phyloP scores from a whole-genome alignment of 306 rosid genomes.

The Medicago ruthenica region DNA sequence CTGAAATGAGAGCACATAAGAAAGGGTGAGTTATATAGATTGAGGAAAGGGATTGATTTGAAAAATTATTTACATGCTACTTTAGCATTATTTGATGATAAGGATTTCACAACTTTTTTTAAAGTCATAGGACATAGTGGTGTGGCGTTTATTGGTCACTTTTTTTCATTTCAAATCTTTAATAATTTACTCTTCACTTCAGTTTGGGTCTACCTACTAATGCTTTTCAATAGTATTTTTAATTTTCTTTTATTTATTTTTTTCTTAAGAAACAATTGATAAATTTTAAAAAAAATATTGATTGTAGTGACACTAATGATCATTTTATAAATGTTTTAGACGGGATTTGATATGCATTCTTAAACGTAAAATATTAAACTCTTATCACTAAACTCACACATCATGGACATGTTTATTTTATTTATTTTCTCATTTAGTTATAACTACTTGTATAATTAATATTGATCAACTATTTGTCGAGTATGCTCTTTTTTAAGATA shows the following conservation, averaged over 20 bases:
- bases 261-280: too few species aligned
- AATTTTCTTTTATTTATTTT: too few species aligned
- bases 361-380: too few species aligned
- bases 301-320: too few species aligned
- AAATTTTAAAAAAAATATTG: too few species aligned
- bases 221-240: slow-evolving; percentile 7
- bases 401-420: background rate
- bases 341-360: too few species aligned
- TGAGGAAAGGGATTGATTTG: slow-evolving; percentile 42
- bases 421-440: background rate
- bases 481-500: slow-evolving; percentile 30
- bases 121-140: slow-evolving; percentile 52
- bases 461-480: slow-evolving; percentile 6
- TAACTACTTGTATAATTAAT: slow-evolving; percentile 20
- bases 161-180: slow-evolving; percentile 43
- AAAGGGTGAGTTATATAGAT: slow-evolving; percentile 42
- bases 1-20: slow-evolving; percentile 40
- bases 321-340: too few species aligned
- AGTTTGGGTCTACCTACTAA: slow-evolving; percentile 1
- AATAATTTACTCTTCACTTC: slow-evolving; percentile 25
- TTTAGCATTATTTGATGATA: slow-evolving; percentile 46
- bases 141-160: slow-evolving; percentile 51
- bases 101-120: slow-evolving; percentile 43
- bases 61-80: slow-evolving; percentile 44
- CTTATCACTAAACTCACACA: too few species aligned